phyloP scores from a whole-genome alignment of 176 grass and related monocot species.

The Chrysopogon serrulatus region DNA sequence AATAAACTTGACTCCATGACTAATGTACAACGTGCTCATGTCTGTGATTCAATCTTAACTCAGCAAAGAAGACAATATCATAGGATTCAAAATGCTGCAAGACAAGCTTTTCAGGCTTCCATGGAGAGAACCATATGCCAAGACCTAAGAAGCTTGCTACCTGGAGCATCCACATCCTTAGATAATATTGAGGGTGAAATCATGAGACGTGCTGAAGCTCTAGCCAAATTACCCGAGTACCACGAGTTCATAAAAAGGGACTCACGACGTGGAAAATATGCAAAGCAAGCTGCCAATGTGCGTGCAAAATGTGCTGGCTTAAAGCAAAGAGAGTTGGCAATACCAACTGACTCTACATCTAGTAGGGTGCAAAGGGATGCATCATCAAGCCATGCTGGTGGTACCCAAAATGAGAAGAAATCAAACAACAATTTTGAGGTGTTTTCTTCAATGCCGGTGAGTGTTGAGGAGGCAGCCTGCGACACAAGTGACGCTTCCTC shows the following conservation, averaged over 20 bases:
- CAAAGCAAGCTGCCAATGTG: background rate
- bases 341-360: background rate
- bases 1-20: background rate
- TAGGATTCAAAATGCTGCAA: too few relatives aligned
- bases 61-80: background rate
- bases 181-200: background rate
- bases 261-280: background rate
- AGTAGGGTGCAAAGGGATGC: background rate
- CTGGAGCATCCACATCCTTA: background rate
- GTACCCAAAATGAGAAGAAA: background rate
- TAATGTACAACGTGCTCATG: background rate
- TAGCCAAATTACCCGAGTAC: background rate
- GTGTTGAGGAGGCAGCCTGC: background rate
- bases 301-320: background rate
- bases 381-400: background rate
- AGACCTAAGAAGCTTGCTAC: background rate
- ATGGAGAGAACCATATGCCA: background rate
- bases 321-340: background rate
- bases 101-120: background rate
- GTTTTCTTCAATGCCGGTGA: background rate
- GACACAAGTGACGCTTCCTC: background rate
- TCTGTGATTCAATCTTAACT: background rate
- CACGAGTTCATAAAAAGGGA: background rate
- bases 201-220: background rate
- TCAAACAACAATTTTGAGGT: background rate